Percentiles rank a stretch among this genome's conserved stretches.
Evolutionary conservation across 495 filamentous ascomycete species (phyloP).

Genomic region (Tuber melanosporum): DNA sequence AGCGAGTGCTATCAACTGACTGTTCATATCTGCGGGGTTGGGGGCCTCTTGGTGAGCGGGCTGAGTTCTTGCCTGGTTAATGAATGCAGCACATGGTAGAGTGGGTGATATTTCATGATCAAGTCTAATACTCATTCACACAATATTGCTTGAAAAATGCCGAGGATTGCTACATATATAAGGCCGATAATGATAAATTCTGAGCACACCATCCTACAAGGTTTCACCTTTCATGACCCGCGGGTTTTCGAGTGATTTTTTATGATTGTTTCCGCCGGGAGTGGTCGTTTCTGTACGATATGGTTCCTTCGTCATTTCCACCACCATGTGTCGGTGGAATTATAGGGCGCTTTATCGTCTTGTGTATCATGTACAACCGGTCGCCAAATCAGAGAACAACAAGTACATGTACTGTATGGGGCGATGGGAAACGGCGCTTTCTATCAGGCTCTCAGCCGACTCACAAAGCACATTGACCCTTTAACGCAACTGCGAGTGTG

Average conservation of each 20-base stretch:
- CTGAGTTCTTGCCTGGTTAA: not conserved
- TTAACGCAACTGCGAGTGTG: not conserved
- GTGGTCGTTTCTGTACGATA: not conserved
- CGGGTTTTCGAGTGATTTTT: not conserved
- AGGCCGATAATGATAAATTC: not conserved
- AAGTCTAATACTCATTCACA: not conserved
- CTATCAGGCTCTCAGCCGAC: not conserved
- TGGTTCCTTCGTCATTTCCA: not conserved
- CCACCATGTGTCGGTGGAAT: not conserved
- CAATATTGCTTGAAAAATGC: not conserved
- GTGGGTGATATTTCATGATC: not conserved
- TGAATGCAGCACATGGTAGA: not conserved
- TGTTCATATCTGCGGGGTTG: not conserved
- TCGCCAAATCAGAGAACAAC: not conserved
- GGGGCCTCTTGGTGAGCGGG: not conserved
- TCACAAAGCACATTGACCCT: not conserved
- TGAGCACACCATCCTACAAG: not conserved
- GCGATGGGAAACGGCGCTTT: not conserved
- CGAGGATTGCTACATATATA: not conserved
- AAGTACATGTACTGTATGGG: not conserved
- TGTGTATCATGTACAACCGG: not conserved
- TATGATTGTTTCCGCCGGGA: not conserved
- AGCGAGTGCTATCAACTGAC: not conserved
- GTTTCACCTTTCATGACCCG: not conserved
- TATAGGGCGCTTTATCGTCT: not conserved